Conservation (phyloP, 768 basidiomycete genomes). For the Mycena leptocephala region DNA sequence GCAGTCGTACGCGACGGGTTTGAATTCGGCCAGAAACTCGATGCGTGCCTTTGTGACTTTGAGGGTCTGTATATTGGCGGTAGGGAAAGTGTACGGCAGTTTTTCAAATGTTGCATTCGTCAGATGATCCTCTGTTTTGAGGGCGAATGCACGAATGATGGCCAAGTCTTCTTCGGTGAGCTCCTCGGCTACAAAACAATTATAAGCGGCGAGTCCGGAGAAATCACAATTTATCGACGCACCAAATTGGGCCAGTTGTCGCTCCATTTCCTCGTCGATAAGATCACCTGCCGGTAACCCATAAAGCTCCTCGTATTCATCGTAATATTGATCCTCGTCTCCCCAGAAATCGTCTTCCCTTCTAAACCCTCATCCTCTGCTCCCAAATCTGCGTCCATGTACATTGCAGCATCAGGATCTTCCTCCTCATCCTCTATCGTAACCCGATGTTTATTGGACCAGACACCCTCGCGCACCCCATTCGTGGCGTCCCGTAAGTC, state of each 20-base stretch:
- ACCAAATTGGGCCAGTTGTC: constrained; percentile 35
- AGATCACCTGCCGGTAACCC: constrained; percentile 30
- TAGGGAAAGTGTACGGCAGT: constrained; percentile 43
- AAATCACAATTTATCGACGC: background rate
- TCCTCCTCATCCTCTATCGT: background rate
- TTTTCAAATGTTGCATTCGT: constrained; percentile 44
- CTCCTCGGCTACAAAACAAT: constrained; percentile 33
- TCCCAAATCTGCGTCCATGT: background rate
- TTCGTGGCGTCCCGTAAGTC: background rate
- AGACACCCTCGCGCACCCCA: background rate
- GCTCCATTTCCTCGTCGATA: constrained; percentile 37
- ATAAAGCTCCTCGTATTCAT: background rate
- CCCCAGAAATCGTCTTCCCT: background rate
- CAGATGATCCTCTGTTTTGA: constrained; percentile 45
- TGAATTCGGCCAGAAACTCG: constrained; percentile 38
- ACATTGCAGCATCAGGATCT: too few species aligned
- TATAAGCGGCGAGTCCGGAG: background rate
- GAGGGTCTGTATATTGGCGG: constrained; percentile 26
- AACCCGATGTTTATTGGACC: background rate
- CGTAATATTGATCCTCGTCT: background rate
- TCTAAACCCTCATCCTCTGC: too few species aligned
- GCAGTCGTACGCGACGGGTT: constrained; percentile 45
- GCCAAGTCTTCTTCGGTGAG: constrained; percentile 41
- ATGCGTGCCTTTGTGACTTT: constrained; percentile 41
- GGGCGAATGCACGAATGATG: constrained; percentile 46